Percentiles rank a stretch among this genome's conserved stretches.
Evolutionary conservation across 805 yeast genomes (phyloP).

Genomic region (Lachancea nothofagi): DNA sequence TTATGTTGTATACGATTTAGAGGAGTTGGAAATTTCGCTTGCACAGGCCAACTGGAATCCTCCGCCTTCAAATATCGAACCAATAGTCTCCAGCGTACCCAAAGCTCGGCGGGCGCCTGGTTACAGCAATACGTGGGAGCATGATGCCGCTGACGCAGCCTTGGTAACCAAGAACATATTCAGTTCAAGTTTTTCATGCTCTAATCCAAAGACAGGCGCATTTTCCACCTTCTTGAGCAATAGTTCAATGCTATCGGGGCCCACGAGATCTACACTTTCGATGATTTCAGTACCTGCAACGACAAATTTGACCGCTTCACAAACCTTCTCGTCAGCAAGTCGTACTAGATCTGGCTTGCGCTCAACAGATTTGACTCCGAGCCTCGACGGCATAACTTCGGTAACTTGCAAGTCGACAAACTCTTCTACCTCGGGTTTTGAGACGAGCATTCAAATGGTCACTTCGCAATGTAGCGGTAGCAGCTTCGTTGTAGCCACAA

Average conservation of each 20-base stretch:
- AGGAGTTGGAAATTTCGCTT: conserved; percentile 39
- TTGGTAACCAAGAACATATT: conserved; percentile 8
- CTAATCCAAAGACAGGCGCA: neutral
- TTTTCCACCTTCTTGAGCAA: neutral
- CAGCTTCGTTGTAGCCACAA: too few relatives aligned
- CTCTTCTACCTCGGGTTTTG: too few relatives aligned
- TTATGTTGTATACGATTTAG: conserved; percentile 56
- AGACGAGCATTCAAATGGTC: too few relatives aligned
- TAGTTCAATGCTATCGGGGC: neutral
- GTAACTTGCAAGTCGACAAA: too few relatives aligned
- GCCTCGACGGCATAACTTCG: too few relatives aligned
- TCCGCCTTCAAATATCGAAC: conserved; percentile 40
- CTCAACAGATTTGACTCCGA: too few relatives aligned
- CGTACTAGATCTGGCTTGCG: too few relatives aligned
- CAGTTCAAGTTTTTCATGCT: neutral
- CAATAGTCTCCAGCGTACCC: conserved; percentile 42
- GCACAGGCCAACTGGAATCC: conserved; percentile 41
- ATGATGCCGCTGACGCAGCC: conserved; percentile 1
- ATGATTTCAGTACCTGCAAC: too few relatives aligned
- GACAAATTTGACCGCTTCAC: too few relatives aligned
- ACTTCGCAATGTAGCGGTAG: too few relatives aligned
- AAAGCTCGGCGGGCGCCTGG: conserved; percentile 43
- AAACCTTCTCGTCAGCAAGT: too few relatives aligned
- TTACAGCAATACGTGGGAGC: conserved; percentile 37
- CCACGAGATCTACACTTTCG: too few relatives aligned